Conservation (phyloP, 331 rosid genomes). For the Stylosanthes scabra region DNA sequence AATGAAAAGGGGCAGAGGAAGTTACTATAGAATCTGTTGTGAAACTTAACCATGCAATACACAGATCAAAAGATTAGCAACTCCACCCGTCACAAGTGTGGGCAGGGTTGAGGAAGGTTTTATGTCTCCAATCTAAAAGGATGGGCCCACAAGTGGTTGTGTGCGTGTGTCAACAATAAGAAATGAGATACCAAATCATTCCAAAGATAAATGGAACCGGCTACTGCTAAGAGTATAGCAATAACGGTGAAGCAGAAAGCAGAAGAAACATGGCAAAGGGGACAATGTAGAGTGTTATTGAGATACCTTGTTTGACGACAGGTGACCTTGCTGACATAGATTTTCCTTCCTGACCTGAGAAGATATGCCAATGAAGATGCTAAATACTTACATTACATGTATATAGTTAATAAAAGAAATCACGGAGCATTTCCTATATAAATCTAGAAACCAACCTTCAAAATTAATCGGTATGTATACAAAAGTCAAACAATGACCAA, state of each 20-base stretch:
- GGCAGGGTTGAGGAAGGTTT: neutral
- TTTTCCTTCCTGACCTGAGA: slow-evolving; percentile 92
- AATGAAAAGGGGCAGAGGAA: neutral
- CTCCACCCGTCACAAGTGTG: neutral
- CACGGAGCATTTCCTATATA: slow-evolving; percentile 23
- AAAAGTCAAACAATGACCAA: slow-evolving; percentile 78
- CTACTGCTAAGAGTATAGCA: slow-evolving; percentile 26
- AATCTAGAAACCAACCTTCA: slow-evolving; percentile 68
- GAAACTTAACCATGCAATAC: neutral
- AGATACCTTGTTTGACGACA: slow-evolving; percentile 85
- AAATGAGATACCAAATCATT: neutral
- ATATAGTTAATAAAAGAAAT: slow-evolving; percentile 10
- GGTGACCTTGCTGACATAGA: slow-evolving; percentile 66
- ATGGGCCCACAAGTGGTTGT: neutral
- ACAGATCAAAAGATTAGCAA: slow-evolving; percentile 23
- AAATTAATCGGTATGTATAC: slow-evolving; percentile 85
- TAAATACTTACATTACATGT: neutral
- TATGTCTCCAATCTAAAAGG: neutral
- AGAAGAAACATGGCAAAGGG: slow-evolving; percentile 38
- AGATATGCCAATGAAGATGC: slow-evolving; percentile 36
- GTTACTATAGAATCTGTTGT: neutral
- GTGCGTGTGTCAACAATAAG: neutral
- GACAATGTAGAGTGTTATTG: slow-evolving; percentile 33
- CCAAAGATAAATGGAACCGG: slow-evolving; percentile 7
- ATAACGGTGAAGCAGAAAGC: slow-evolving; percentile 21